Conservation (phyloP, 2,329 filamentous ascomycete genomes). For the Alternaria angustiovoidea region DNA sequence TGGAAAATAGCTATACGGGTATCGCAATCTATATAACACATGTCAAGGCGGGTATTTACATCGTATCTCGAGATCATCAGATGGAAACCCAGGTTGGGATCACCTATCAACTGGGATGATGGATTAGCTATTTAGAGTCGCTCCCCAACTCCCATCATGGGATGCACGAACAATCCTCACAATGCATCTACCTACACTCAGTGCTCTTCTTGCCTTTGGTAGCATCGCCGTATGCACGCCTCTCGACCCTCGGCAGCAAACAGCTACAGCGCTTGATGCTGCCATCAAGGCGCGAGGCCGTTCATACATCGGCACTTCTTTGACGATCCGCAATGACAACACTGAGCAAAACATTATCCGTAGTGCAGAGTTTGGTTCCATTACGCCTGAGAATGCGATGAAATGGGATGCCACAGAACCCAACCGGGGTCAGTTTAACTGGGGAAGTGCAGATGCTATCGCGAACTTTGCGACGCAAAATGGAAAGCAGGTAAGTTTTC, state of each 20-base stretch:
- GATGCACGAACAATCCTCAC: background rate
- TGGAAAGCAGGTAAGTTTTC: slow-evolving; percentile 29
- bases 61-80: slow-evolving; percentile 4
- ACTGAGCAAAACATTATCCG: slow-evolving; percentile 33
- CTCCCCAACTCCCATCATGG: background rate
- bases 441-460: slow-evolving; percentile 43
- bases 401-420: slow-evolving; percentile 54
- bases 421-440: slow-evolving; percentile 46
- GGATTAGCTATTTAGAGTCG: background rate
- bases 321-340: slow-evolving; percentile 48
- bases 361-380: slow-evolving; percentile 41
- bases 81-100: slow-evolving; percentile 2
- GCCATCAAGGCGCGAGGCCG: slow-evolving; percentile 37
- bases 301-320: slow-evolving; percentile 47
- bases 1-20: slow-evolving; percentile 8
- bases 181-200: slow-evolving; percentile 33
- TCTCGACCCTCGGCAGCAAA: slow-evolving; percentile 26
- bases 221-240: slow-evolving; percentile 24
- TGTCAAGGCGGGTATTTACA: slow-evolving; percentile 25
- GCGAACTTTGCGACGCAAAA: slow-evolving; percentile 49
- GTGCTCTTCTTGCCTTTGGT: slow-evolving; percentile 30
- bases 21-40: slow-evolving; percentile 15
- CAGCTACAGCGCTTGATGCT: slow-evolving; percentile 29
- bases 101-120: background rate
- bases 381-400: slow-evolving; percentile 51